Evolutionary conservation across 257 asterid genomes (phyloP).

Genomic region (Capsicum chinense): DNA sequence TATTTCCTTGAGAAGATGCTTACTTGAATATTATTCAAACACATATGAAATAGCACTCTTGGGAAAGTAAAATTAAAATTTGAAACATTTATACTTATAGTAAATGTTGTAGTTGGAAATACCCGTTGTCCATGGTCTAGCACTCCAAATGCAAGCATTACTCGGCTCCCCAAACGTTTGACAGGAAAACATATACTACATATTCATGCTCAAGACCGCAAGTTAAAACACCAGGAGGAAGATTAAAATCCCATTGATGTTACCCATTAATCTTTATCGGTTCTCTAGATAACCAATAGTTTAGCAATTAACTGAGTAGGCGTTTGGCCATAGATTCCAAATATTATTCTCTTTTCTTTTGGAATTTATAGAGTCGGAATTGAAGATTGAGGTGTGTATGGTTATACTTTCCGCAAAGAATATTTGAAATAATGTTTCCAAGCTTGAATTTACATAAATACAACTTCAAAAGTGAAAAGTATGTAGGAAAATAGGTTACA

Average conservation of each 20-base stretch:
- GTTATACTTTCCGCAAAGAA: background rate
- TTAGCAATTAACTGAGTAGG: background rate
- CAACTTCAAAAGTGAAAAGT: background rate
- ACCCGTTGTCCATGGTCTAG: background rate
- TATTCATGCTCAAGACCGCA: constrained; percentile 5
- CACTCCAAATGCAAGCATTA: background rate
- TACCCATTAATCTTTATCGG: constrained; percentile 6
- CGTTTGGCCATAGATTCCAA: background rate
- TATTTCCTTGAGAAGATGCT: constrained; percentile 9
- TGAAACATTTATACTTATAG: background rate
- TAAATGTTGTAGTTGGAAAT: constrained; percentile 6
- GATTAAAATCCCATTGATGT: background rate
- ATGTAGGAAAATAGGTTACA: background rate
- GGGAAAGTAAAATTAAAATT: background rate
- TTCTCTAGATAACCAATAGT: constrained; percentile 13
- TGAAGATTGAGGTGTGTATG: background rate
- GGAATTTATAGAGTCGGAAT: background rate
- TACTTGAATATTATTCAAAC: background rate
- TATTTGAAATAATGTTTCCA: background rate
- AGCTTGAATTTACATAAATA: background rate
- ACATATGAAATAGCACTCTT: background rate
- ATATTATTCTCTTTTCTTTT: background rate
- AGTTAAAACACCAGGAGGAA: background rate
- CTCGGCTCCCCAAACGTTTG: constrained; percentile 8
- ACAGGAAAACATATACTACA: background rate